Conservation (phyloP, 2,329 filamentous ascomycete species). For the Neurospora crassa region DNA sequence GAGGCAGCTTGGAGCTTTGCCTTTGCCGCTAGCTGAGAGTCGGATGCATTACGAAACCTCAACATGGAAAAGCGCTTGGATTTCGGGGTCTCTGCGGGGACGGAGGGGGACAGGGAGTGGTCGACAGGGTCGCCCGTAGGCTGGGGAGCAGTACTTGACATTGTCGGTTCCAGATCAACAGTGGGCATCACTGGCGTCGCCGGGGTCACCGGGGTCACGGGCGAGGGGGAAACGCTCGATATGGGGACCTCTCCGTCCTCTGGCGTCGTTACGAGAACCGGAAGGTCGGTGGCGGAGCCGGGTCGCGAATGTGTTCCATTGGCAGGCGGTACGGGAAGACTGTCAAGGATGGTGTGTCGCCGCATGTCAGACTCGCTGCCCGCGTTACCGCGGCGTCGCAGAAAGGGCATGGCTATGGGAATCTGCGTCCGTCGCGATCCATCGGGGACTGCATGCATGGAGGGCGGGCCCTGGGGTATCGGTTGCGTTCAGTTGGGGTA, state of each 20-base stretch:
- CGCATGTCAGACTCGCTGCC: slow-evolving; percentile 51
- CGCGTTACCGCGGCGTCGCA: slow-evolving; percentile 51
- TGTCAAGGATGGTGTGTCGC: slow-evolving; percentile 35
- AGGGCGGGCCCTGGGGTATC: neutral
- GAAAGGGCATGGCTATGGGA: slow-evolving; percentile 43
- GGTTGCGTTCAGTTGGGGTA: neutral
- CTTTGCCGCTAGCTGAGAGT: slow-evolving; percentile 73
- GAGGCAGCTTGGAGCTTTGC: slow-evolving; percentile 56
- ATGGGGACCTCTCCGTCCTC: slow-evolving; percentile 14
- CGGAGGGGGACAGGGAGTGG: slow-evolving; percentile 38
- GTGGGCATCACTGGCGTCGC: slow-evolving; percentile 17
- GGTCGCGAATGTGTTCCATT: slow-evolving; percentile 17
- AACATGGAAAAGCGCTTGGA: slow-evolving; percentile 60
- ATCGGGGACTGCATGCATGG: slow-evolving; percentile 10
- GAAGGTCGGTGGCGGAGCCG: slow-evolving; percentile 18
- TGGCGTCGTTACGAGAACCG: slow-evolving; percentile 12
- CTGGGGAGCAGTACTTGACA: slow-evolving; percentile 15
- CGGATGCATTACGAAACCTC: slow-evolving; percentile 84
- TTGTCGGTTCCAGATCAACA: neutral
- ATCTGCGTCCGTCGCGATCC: slow-evolving; percentile 18
- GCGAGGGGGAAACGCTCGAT: slow-evolving; percentile 20
- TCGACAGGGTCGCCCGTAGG: slow-evolving; percentile 16
- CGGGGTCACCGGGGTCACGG: slow-evolving; percentile 19
- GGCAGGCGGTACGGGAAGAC: slow-evolving; percentile 16
- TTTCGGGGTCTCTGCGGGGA: slow-evolving; percentile 45